phyloP scores from a whole-genome alignment of 2,329 filamentous ascomycete species.

The Trichoderma sp. region DNA sequence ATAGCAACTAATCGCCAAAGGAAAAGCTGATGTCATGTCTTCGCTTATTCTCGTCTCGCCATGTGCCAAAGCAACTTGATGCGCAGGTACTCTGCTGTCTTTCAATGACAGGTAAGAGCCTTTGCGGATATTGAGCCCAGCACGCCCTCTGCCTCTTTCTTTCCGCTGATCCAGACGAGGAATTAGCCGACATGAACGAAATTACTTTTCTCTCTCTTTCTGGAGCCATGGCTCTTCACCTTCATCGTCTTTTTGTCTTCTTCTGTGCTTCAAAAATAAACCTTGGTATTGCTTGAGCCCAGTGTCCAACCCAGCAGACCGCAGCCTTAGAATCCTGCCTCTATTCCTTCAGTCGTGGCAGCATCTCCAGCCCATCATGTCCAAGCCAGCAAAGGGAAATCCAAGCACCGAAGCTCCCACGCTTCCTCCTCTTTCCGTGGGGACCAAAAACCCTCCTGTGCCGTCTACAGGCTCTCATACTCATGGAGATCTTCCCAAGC shows the following conservation, averaged over 20 bases:
- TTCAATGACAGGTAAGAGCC: background rate
- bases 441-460: background rate
- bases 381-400: constrained; percentile 13
- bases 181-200: background rate
- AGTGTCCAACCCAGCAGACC: too few species aligned
- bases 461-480: background rate
- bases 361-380: constrained; percentile 14
- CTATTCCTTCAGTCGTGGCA: background rate
- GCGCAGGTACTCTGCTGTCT: background rate
- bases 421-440: constrained; percentile 19
- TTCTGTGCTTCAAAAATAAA: background rate
- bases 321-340: background rate
- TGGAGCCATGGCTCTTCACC: background rate
- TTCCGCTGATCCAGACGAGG: background rate
- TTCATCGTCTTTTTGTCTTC: background rate
- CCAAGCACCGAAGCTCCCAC: constrained; percentile 12
- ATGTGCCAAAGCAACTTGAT: background rate
- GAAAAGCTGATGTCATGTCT: background rate
- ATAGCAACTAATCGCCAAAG: background rate
- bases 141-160: background rate
- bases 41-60: background rate
- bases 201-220: background rate
- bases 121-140: background rate
- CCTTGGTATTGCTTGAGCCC: background rate
- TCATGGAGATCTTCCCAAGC: background rate